phyloP scores from a whole-genome alignment of 495 filamentous ascomycete genomes.

The Aspergillus sclerotiicarbonarius region DNA sequence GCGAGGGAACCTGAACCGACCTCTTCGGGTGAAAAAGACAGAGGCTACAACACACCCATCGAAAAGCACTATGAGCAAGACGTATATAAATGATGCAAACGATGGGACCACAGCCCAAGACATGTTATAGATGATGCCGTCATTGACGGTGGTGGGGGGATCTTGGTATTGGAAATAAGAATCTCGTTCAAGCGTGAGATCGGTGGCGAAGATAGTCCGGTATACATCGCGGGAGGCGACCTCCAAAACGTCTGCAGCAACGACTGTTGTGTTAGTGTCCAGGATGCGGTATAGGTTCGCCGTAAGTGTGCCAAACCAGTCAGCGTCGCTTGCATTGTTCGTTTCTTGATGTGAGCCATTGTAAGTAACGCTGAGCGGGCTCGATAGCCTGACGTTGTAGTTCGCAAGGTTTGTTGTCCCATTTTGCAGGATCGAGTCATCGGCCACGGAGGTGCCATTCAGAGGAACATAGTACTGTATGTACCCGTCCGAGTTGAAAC shows the following conservation, averaged over 20 bases:
- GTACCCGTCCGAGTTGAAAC: neutral
- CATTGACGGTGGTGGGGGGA: neutral
- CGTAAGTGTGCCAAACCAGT: conserved; percentile 7
- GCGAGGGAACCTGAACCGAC: conserved; percentile 6
- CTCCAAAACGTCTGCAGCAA: neutral
- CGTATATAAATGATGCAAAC: neutral
- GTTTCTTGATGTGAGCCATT: neutral
- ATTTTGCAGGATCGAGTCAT: neutral
- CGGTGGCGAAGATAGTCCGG: conserved; percentile 3
- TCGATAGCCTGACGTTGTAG: conserved; percentile 2
- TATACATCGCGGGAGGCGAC: conserved; percentile 2
- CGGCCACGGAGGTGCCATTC: neutral
- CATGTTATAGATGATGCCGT: conserved; percentile 3
- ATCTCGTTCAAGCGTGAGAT: conserved; percentile 6
- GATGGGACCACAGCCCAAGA: conserved; percentile 3
- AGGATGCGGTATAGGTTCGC: neutral
- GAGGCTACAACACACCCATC: conserved; percentile 4
- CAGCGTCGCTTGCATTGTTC: neutral
- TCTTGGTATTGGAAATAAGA: neutral
- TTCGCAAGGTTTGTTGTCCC: neutral
- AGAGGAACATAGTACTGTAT: conserved; percentile 1
- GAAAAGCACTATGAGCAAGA: conserved; percentile 3
- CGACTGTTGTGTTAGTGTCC: neutral
- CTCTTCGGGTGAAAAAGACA: conserved; percentile 6
- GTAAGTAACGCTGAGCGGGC: neutral